Base-by-base conservation (phyloP, 1,284 basidiomycete genomes). In the Cryptococcus sp. region DNA sequence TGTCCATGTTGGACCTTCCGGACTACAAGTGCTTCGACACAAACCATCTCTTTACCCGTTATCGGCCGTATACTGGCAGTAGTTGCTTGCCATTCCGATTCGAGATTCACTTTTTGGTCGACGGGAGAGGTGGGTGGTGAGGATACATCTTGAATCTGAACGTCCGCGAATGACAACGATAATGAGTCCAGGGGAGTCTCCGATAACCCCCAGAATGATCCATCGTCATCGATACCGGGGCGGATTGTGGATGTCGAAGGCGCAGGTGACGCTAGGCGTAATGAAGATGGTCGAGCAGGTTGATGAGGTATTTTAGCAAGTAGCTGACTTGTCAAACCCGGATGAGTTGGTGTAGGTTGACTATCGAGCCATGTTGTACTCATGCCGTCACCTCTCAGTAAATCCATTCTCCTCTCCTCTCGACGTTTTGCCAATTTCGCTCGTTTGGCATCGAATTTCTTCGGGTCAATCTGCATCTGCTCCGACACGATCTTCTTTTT, bases 1-100 rank as follows among this genome's bases (percentile, higher is more conserved):
- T 63, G 55, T 23, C 63, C 66, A 49, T 62, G 54, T 42, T 63
- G 59, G 16, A 57, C 49, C 50, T 76, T 76, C 13, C 72, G 54
- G 37, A 76, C 70, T 9, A 76, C 71, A 7, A 76, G 51, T 16
- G 71, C 74, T 54, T 76, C 74, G 18, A 76, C 74, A 55, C 74
- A 76, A 34, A 74, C 69, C 41, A 64, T 56, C 48, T 70, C 69
- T 19, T 49, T 16, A 16, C 32, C 32, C 10, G 32, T 34, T 9
- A 34, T 9, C 16, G 32, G 32, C 10, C 32, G 32, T n/a, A n/a
- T n/a, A n/a, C n/a, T n/a, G n/a, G n/a, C n/a, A 9, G 32, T 34
- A 9, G 32, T 34, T 9, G 16, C 16, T 9, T 16, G 9, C 32
- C 9, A 9, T 16, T 51, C 44, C 7, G 34, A 24, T 5, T 45